Evolutionary conservation across 257 asterid species (phyloP), one percentile per base, ranked within the genome.

Genomic region (Petunia secreta): DNA sequence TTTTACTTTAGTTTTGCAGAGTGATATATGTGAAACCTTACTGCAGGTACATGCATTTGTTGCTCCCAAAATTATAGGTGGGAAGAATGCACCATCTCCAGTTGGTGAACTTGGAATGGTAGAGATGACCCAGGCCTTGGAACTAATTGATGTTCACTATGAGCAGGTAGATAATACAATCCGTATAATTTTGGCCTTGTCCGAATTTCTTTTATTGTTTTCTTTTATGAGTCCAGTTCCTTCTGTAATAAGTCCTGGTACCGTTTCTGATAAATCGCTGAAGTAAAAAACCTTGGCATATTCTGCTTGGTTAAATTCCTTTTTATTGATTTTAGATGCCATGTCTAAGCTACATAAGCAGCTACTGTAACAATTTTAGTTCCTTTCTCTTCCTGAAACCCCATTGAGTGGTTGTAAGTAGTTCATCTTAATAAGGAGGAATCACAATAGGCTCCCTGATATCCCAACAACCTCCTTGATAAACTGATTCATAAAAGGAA

Each of bases 81-180:
- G 99, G 74, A 89, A 82, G 82, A 89, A 88, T 87, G 99, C 99
- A 15, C 98, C 99, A 0, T 88, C 99, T 46, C 99, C 98, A 41
- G 94, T 94, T 5, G 97, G 99, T 63, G 99, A 96, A 83, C 97
- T 96, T 68, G 99, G 99, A 81, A 95, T 95, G 99, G 98, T 95
- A 86, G 99, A 95, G 91, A 95, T 95, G 99, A 84, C 99, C 60
- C 99, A 95, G 82, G 99, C 99, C 63, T 63, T 95, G 83, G 97
- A 92, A 84, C 82, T 95, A 65, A 81, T 80, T 84, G 99, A 96
- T 83, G 97, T 91, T 75, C 87, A 85, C 50, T 91, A 92, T 79
- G 97, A 96, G 86, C 95, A 90, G 97, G 97, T 92, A 57, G 77
- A n/a, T 16, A 50, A 25, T 25, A 25, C 25, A 25, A 25, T 25